Evolutionary conservation across 495 filamentous ascomycete genomes (phyloP), one percentile per base, ranked within the genome.

Genomic region (Penicillium verhagenii): DNA sequence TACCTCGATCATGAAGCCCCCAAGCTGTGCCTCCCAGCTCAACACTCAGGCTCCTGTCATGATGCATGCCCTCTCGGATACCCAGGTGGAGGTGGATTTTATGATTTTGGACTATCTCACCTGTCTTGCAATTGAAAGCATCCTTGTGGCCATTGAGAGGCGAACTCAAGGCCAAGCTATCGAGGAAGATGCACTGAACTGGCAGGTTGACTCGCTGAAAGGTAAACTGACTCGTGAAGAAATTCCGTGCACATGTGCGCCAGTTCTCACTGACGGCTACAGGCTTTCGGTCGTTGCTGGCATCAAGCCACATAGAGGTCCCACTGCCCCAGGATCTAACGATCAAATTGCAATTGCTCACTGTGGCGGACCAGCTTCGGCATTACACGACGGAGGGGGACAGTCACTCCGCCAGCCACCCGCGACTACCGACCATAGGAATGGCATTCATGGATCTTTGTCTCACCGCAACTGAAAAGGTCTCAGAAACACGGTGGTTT

Each of bases 91-190:
- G 1, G 76, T 82, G 14, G 73, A 85, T 51, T 53, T 74, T 28
- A 66, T 79, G 60, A 80, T 82, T n/a, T 65, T 82, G 21, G 82
- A 85, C 54, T 83, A 84, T 55, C 54, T 83, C 10, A 50, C 76
- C n/a, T 77, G 75, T 60, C 64, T 70, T 18, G 64, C 78, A 11
- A 72, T 72, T 18, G 56, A 72, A 16, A 57, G 52, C n/a, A 53
- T 23, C 71, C 9, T 43, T 80, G 8, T 46, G 21, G 29, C 43
- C 50, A 3, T 47, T 53, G 14, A 33, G 26, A 31, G 26, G 18
- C 25, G 20, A 23, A 19, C 21, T 35, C 16, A 59, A 26, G 40
- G 11, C 14, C 20, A 53, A 14, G 47, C n/a, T 14, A 8, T 11
- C 6, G 19, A 50, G 9, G 18, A 31, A 2, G 24, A 29, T 5